Evolutionary conservation across 805 yeast genomes (phyloP).

Genomic region (Candida wancherniae): DNA sequence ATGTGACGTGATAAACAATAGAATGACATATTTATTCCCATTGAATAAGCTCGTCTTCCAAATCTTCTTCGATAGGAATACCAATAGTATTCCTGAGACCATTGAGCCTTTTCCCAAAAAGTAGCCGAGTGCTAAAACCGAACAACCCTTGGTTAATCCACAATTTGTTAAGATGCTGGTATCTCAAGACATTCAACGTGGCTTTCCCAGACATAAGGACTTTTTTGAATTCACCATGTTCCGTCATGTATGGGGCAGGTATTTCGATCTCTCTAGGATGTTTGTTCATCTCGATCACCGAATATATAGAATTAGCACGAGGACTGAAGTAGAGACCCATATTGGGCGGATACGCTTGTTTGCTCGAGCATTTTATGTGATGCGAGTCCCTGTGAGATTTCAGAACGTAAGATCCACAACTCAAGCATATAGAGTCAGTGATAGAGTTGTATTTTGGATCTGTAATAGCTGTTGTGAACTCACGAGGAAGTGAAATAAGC

Average conservation of each 20-base stretch:
- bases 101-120: conserved; percentile 6
- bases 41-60: conserved; percentile 10
- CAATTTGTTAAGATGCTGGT: conserved; percentile 48
- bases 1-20: too few species aligned
- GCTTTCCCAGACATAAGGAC: conserved; percentile 56
- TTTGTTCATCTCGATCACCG: conserved; percentile 22
- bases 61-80: conserved; percentile 1
- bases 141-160: conserved; percentile 62
- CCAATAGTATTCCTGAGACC: too few species aligned
- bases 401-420: conserved; percentile 24
- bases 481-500: conserved; percentile 48
- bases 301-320: conserved; percentile 22
- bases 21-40: too few species aligned
- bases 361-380: conserved; percentile 9
- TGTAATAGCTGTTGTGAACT: conserved; percentile 26
- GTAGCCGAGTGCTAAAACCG: conserved; percentile 38
- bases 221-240: conserved; percentile 69
- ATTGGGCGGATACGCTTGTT: too few species aligned
- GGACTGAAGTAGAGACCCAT: conserved; percentile 10
- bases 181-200: conserved; percentile 48
- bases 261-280: conserved; percentile 29
- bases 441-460: conserved; percentile 17
- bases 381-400: conserved; percentile 2
- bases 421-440: conserved; percentile 29
- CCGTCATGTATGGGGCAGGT: conserved; percentile 67